Conservation (phyloP, 257 asterid species). For the Nicotiana tabacum region DNA sequence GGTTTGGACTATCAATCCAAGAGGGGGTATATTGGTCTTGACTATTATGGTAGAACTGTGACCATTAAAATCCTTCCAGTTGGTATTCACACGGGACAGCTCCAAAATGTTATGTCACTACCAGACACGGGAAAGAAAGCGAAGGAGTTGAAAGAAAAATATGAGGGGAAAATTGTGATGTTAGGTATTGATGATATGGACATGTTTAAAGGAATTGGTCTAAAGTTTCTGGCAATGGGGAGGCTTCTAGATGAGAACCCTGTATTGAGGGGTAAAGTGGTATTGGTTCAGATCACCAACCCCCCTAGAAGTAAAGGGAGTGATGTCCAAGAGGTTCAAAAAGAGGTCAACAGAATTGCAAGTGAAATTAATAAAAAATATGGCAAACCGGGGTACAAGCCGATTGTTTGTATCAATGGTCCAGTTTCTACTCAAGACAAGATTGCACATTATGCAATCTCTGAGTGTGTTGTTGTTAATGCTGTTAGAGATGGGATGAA, state of each 20-base stretch:
- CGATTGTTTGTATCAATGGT: conserved; percentile 60
- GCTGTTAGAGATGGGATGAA: conserved; percentile 93
- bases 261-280: conserved; percentile 32
- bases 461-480: conserved; percentile 84
- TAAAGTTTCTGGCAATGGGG: conserved; percentile 65
- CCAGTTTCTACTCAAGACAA: conserved; percentile 61
- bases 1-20: conserved; percentile 80
- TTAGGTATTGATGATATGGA: conserved; percentile 89
- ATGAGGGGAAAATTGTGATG: conserved; percentile 50
- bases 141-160: conserved; percentile 37
- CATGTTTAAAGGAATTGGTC: conserved; percentile 75
- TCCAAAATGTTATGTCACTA: conserved; percentile 39
- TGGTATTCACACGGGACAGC: conserved; percentile 72
- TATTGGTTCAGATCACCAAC: conserved; percentile 70
- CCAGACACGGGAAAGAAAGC: conserved; percentile 45
- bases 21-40: conserved; percentile 81
- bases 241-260: conserved; percentile 52
- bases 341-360: conserved; percentile 49
- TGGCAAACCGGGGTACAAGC: conserved; percentile 46
- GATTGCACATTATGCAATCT: conserved; percentile 52
- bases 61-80: conserved; percentile 73
- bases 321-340: conserved; percentile 65
- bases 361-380: conserved; percentile 38
- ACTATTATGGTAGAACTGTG: conserved; percentile 80
- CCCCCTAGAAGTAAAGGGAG: conserved; percentile 69